A percentile compares a stretch with the other conserved stretches of the same genome.
Evolutionary conservation across 2,329 filamentous ascomycete species (phyloP).

Genomic region (Aspergillus felis): DNA sequence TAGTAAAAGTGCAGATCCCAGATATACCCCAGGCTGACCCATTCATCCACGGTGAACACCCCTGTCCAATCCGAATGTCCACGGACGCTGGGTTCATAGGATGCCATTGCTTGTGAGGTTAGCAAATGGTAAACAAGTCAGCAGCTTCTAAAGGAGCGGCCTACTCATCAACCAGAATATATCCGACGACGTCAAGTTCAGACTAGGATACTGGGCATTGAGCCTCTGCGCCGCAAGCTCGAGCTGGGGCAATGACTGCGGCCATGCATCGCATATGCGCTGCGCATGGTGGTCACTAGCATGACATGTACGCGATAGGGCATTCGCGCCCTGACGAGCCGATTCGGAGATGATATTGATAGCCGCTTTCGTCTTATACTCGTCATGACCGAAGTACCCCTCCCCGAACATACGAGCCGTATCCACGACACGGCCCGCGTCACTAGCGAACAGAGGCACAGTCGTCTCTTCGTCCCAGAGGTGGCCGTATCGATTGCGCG

Average conservation of each 20-base stretch:
- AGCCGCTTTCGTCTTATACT: constrained; percentile 18
- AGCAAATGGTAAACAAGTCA: background rate
- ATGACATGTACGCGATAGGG: constrained; percentile 17
- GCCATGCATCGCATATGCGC: constrained; percentile 10
- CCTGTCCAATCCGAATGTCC: constrained; percentile 19
- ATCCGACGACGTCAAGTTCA: constrained; percentile 15
- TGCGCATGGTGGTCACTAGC: constrained; percentile 4
- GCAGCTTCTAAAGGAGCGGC: background rate
- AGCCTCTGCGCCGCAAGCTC: constrained; percentile 17
- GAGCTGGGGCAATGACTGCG: constrained; percentile 9
- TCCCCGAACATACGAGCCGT: constrained; percentile 20
- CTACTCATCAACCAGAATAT: constrained; percentile 19
- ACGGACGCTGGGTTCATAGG: constrained; percentile 19
- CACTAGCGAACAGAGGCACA: constrained; percentile 16
- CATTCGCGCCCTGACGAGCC: constrained; percentile 17
- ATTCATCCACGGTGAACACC: constrained; percentile 21
- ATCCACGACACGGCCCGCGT: constrained; percentile 17
- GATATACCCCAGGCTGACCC: constrained; percentile 17
- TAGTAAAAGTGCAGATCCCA: constrained; percentile 19
- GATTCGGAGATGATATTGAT: constrained; percentile 21
- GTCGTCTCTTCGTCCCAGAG: constrained; percentile 12
- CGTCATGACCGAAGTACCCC: constrained; percentile 19
- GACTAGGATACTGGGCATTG: constrained; percentile 18
- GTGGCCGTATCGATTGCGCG: constrained; percentile 18
- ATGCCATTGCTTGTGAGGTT: constrained; percentile 13